Evolutionary conservation across 73 alveolate species (phyloP).

Genomic region (Paramecium bursaria): DNA sequence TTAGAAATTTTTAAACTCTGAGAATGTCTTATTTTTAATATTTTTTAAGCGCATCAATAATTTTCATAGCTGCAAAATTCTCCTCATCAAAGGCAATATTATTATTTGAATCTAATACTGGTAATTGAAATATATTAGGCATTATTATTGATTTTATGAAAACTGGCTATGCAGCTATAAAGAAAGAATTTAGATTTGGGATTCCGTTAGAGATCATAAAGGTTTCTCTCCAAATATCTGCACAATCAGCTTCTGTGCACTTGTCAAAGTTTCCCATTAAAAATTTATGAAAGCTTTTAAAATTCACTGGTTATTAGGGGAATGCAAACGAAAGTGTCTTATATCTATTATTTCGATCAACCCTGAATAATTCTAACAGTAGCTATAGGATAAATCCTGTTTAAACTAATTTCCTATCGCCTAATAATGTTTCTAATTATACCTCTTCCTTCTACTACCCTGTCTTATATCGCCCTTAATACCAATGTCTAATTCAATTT

Average conservation of each 20-base stretch:
- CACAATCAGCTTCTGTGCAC: conserved; percentile 38
- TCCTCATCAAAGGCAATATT: conserved; percentile 15
- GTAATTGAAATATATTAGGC: conserved; percentile 12
- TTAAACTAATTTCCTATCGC: conserved; percentile 33
- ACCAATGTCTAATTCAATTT: conserved; percentile 37
- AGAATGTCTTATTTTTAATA: background rate
- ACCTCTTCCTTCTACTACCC: conserved; percentile 58
- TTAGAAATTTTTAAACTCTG: no score
- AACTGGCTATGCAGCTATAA: conserved; percentile 43
- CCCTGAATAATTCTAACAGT: conserved; percentile 36
- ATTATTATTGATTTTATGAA: conserved; percentile 27
- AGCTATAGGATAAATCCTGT: conserved; percentile 37
- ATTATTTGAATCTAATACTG: conserved; percentile 19
- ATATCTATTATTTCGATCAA: conserved; percentile 52
- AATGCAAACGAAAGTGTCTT: conserved; percentile 42
- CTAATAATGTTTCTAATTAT: background rate
- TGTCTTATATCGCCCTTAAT: conserved; percentile 2
- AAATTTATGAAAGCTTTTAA: conserved; percentile 46
- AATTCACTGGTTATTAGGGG: conserved; percentile 26
- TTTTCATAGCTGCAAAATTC: conserved; percentile 22
- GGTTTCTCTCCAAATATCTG: conserved; percentile 44
- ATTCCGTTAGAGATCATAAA: conserved; percentile 55
- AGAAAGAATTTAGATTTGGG: conserved; percentile 50
- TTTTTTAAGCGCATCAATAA: conserved; percentile 5
- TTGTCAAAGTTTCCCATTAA: conserved; percentile 25